These are phyloP conservation scores for Elsinoe necatrix DNA, from an alignment of 2,329 filamentous ascomycete species.

Conservation along the genomic window DNA sequence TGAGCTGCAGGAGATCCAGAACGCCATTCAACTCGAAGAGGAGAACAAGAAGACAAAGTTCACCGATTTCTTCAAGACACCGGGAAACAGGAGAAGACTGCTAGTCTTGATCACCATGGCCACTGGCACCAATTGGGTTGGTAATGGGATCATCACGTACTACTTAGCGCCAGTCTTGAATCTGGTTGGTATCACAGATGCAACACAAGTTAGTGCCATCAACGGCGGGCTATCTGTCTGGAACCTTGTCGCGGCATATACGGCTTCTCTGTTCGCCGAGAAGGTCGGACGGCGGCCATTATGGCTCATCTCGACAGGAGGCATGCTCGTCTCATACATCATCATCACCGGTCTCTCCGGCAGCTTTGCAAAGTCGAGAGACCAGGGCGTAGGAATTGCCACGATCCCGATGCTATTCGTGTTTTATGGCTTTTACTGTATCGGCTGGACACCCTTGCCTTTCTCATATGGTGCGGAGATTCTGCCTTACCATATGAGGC, in stretches of 20 bases:
- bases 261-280: conserved; percentile 31
- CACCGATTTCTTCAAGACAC: conserved; percentile 52
- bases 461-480: conserved; percentile 26
- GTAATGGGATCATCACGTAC: conserved; percentile 41
- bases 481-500: conserved; percentile 22
- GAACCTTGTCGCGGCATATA: conserved; percentile 48
- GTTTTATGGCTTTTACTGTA: conserved; percentile 32
- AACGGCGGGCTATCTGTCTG: conserved; percentile 51
- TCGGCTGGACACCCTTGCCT: conserved; percentile 28
- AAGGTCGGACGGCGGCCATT: conserved; percentile 26
- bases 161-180: conserved; percentile 26
- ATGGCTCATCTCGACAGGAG: conserved; percentile 28
- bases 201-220: conserved; percentile 29
- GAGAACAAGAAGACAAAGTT: conserved; percentile 34
- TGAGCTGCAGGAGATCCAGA: conserved; percentile 58
- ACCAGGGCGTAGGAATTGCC: conserved; percentile 25
- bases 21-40: conserved; percentile 52
- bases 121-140: conserved; percentile 49
- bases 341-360: conserved; percentile 36
- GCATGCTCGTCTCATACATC: conserved; percentile 33
- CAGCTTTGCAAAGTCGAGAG: conserved; percentile 39
- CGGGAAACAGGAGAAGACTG: conserved; percentile 45
- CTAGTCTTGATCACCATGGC: conserved; percentile 43
- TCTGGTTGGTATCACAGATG: conserved; percentile 24
- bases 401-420: conserved; percentile 35